These are phyloP conservation scores for Cerrena zonata DNA, from an alignment of 1,284 basidiomycete species.

Conservation along the genomic window DNA sequence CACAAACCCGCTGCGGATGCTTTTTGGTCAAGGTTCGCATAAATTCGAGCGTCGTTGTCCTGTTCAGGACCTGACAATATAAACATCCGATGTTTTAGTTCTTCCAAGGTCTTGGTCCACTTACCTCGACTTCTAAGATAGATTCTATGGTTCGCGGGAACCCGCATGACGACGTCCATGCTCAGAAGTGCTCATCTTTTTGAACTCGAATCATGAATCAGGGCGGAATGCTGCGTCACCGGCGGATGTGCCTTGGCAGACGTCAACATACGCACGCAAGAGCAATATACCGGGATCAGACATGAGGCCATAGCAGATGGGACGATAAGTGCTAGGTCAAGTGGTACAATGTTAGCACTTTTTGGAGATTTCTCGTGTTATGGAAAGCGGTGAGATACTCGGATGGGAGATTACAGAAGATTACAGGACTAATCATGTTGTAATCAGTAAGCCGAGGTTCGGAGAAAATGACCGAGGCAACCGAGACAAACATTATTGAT, in stretches of 20 bases:
- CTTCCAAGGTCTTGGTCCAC: neutral
- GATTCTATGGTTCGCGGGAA: neutral
- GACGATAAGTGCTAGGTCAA: neutral
- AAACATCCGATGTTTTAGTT: neutral
- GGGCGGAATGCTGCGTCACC: too few relatives aligned
- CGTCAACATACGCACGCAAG: too few relatives aligned
- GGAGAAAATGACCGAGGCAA: too few relatives aligned
- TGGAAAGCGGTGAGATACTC: neutral
- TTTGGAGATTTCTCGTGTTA: neutral
- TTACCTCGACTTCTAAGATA: too few relatives aligned
- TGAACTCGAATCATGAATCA: too few relatives aligned
- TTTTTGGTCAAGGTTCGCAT: neutral
- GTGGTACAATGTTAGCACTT: neutral
- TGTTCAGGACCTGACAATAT: neutral
- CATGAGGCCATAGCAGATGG: neutral
- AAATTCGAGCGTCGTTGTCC: neutral
- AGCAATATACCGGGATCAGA: too few relatives aligned
- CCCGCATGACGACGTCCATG: neutral
- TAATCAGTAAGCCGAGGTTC: too few relatives aligned
- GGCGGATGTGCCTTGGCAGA: too few relatives aligned
- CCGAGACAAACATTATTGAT: too few relatives aligned
- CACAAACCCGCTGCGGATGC: neutral
- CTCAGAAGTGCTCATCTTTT: neutral
- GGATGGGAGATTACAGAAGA: too few relatives aligned
- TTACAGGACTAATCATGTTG: too few relatives aligned